Conservation (phyloP, 345 rosid species). For the Sapria himalayana region DNA sequence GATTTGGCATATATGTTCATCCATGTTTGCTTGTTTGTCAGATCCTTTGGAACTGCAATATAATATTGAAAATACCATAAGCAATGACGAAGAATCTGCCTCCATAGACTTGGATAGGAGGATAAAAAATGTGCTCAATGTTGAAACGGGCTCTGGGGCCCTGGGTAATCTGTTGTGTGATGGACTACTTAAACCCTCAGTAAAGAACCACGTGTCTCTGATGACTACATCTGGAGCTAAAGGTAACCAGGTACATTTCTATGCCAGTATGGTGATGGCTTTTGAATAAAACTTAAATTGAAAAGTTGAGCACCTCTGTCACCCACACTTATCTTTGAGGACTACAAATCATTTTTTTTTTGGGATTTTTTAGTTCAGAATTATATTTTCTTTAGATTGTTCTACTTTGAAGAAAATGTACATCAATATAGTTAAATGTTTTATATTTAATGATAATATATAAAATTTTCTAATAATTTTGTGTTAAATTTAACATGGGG, state of each 20-base stretch:
- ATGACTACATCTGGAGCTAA: constrained; percentile 99
- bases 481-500: too few relatives aligned
- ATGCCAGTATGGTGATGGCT: constrained; percentile 1
- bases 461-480: too few relatives aligned
- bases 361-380: too few relatives aligned
- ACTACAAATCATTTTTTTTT: too few relatives aligned
- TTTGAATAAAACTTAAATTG: too few relatives aligned
- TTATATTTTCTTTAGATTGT: too few relatives aligned
- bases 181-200: constrained; percentile 62
- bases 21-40: constrained; percentile 16
- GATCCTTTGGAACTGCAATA: constrained; percentile 39
- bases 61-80: constrained; percentile 45
- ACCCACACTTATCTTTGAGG: too few relatives aligned
- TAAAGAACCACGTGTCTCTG: constrained; percentile 69
- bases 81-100: constrained; percentile 69
- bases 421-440: too few relatives aligned
- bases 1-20: too few relatives aligned
- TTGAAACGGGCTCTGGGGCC: constrained; percentile 45
- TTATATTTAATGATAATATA: too few relatives aligned
- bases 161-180: constrained; percentile 58
- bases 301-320: too few relatives aligned
- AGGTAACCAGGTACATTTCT: constrained; percentile 71
- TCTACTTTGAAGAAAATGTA: too few relatives aligned
- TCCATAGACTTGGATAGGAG: constrained; percentile 53
- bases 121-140: constrained; percentile 48